Base-by-base conservation (phyloP, 23 red algal species). In the Porphyridium purpureum region DNA sequence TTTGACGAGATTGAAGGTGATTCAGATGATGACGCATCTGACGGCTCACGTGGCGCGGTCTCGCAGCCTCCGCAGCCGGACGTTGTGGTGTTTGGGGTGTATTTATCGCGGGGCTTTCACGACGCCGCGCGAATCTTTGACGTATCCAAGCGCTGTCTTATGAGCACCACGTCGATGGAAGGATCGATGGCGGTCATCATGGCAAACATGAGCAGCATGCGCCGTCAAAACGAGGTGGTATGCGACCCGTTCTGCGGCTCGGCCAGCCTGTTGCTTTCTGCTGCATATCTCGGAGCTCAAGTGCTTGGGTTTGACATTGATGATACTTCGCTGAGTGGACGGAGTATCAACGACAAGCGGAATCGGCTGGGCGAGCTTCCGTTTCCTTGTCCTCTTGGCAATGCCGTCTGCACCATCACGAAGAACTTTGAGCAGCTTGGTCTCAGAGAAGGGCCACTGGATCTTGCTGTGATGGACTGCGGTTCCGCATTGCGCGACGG, bases 111-210 rank as follows among this genome's bases (percentile, higher is more conserved):
- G n/a, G n/a, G n/a, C n/a, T n/a, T n/a, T n/a, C n/a, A n/a, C n/a
- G n/a, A n/a, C n/a, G n/a, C n/a, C n/a, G n/a, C n/a, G n/a, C n/a
- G n/a, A n/a, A n/a, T n/a, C n/a, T n/a, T n/a, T n/a, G n/a, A n/a
- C n/a, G n/a, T n/a, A n/a, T n/a, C n/a, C n/a, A n/a, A n/a, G n/a
- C n/a, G n/a, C n/a, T n/a, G n/a, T n/a, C n/a, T n/a, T n/a, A n/a
- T n/a, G n/a, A n/a, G n/a, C n/a, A n/a, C n/a, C n/a, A 94, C 87
- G 15, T 77, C 76, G 47, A 94, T 83, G 87, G 76, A 94, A 31
- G 87, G 76, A 4, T 70, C 76, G 63, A 33, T 94, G 58, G 31
- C 87, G 17, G 83, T 94, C 55, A 61, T 94, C 44, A 94, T 94
- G 87, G 75, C 76, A 15, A 94, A 94, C 34, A 59, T 94, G 51